Conservation (phyloP, 495 filamentous ascomycete species). For the Penicillium goetzii region DNA sequence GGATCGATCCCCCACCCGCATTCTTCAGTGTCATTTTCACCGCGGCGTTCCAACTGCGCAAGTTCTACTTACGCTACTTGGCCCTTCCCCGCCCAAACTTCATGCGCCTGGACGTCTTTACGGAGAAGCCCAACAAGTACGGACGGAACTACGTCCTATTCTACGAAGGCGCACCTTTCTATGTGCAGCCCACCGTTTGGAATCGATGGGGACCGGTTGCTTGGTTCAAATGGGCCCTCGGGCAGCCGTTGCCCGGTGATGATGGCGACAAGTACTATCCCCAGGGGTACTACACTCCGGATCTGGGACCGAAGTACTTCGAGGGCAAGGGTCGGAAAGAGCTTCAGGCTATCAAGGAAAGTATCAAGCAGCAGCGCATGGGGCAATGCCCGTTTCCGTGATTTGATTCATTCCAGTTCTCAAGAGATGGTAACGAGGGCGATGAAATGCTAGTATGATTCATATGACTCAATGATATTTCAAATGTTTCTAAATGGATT, state of each 20-base stretch:
- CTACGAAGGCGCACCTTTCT: conserved; percentile 58
- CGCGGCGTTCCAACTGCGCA: conserved; percentile 47
- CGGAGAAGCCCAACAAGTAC: conserved; percentile 50
- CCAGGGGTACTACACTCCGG: conserved; percentile 58
- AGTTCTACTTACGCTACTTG: conserved; percentile 56
- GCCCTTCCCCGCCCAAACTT: conserved; percentile 56
- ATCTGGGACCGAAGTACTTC: conserved; percentile 61
- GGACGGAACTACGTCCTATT: conserved; percentile 53
- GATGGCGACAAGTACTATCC: conserved; percentile 59
- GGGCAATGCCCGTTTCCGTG: conserved; percentile 54
- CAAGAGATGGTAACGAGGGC: neutral
- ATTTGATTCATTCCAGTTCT: conserved; percentile 1
- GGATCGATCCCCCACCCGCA: conserved; percentile 47
- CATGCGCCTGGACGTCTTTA: conserved; percentile 47
- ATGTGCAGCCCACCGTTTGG: conserved; percentile 60
- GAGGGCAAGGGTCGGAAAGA: conserved; percentile 59
- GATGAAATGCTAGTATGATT: neutral
- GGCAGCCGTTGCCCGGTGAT: conserved; percentile 62
- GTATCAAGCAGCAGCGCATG: conserved; percentile 34
- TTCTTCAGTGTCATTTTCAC: conserved; percentile 43
- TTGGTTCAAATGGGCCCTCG: conserved; percentile 53
- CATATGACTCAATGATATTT: neutral
- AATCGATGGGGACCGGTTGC: conserved; percentile 60
- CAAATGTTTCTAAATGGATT: neutral
- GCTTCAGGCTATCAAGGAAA: conserved; percentile 42